Base-by-base conservation (phyloP, 176 grass and related monocot species). In the Oryza brachyantha region DNA sequence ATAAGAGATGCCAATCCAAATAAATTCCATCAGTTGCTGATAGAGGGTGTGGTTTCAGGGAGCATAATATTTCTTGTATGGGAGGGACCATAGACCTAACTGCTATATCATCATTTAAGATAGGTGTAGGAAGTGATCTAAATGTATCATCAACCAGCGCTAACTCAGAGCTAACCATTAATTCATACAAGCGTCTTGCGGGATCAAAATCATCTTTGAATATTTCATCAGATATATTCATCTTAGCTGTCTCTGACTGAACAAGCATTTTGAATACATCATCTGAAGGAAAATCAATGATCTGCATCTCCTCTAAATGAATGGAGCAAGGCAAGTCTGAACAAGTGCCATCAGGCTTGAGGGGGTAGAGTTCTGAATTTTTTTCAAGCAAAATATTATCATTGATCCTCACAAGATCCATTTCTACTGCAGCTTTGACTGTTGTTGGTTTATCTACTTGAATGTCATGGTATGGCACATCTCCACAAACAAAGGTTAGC, bases 1-100 rank as follows among this genome's bases (percentile, higher is more conserved):
- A 78, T 73, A 89, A 70, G 77, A 88, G 83, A 88, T 98, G 96
- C 92, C 96, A 94, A 83, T 98, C 96, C 75, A 98, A 89, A 85
- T 91, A 98, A 80, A 98, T 98, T 71, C 38, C 83, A 80, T 98
- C 96, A 55, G 80, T 84, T 68, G 89, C 81, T 28, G 96, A 93
- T 57, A 81, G 73, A 81, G 90, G 73, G 70, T 87, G 80, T 78
- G 83, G 90, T 80, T 90, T 85, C 55, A 94, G 81, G 61, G 79
- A 61, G 79, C 71, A 29, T 40, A 93, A 77, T 66, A 94, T 22
- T 84, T 91, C 86, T 76, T 58, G 70, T 63, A 84, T 76, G 68
- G 67, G 46, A 65, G 26, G 60, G 7, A 32, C 45, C 64, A 69
- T 32, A 78, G 73, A 86, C 69, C 58, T 90, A 29, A 83, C 81